Evolutionary conservation across 2,329 filamentous ascomycete genomes (phyloP).

Genomic region (Pseudogymnoascus sp.): DNA sequence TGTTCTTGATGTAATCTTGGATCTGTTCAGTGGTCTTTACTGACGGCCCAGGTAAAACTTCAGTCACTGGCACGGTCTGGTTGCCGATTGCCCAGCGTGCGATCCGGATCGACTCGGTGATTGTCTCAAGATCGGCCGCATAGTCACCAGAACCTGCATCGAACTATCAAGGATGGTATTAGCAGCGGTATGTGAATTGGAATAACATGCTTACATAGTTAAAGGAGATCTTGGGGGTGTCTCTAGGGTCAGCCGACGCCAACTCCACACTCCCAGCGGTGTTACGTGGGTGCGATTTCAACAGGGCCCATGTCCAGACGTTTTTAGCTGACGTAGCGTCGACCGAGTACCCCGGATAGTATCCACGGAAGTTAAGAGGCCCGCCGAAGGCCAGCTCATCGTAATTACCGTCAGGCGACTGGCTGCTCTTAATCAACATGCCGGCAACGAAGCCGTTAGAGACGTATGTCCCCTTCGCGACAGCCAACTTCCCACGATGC

Average conservation of each 20-base stretch:
- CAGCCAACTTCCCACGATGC: constrained; percentile 15
- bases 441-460: constrained; percentile 47
- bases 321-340: constrained; percentile 31
- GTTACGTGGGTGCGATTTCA: constrained; percentile 60
- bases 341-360: constrained; percentile 35
- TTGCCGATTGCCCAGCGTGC: constrained; percentile 32
- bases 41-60: constrained; percentile 36
- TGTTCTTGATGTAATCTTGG: constrained; percentile 41
- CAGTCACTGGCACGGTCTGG: constrained; percentile 35
- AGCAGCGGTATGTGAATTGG: neutral
- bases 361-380: constrained; percentile 33
- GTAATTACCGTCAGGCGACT: constrained; percentile 33
- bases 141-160: constrained; percentile 32
- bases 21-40: constrained; percentile 37
- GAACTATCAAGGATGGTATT: constrained; percentile 29
- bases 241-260: constrained; percentile 53
- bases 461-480: constrained; percentile 23
- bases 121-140: constrained; percentile 17
- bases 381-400: constrained; percentile 31
- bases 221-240: constrained; percentile 56
- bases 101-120: constrained; percentile 17
- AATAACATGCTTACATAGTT: constrained; percentile 36
- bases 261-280: constrained; percentile 55
- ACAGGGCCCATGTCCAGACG: constrained; percentile 34
- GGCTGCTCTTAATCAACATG: constrained; percentile 25